Percentiles rank a stretch among this genome's conserved stretches.
These are phyloP conservation scores for Kodamaea fukazawae DNA, from an alignment of 805 yeast species.

Conservation along the genomic window DNA sequence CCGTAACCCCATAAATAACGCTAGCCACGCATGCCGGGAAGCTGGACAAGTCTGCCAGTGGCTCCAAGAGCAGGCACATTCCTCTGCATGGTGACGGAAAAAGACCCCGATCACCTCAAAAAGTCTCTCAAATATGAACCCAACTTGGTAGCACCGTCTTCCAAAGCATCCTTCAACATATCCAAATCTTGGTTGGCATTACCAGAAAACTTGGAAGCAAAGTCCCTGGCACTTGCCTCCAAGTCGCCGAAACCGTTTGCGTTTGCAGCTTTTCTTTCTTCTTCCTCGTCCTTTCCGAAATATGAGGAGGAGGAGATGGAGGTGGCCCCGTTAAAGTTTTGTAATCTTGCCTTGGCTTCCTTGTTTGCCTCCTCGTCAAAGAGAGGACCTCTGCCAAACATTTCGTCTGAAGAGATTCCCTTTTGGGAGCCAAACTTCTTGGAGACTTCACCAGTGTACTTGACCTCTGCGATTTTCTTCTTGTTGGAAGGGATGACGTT, in stretches of 20 bases:
- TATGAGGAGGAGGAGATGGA: conserved; percentile 90
- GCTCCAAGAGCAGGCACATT: too few species aligned
- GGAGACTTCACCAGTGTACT: conserved; percentile 72
- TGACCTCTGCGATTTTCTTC: conserved; percentile 50
- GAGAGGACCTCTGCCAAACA: conserved; percentile 79
- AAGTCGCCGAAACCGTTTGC: conserved; percentile 43
- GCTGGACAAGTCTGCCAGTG: too few species aligned
- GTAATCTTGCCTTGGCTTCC: conserved; percentile 81
- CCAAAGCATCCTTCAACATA: conserved; percentile 85
- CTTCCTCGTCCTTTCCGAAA: conserved; percentile 78
- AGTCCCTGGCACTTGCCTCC: conserved; percentile 57
- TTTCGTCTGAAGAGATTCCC: conserved; percentile 94
- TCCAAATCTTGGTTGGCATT: conserved; percentile 88
- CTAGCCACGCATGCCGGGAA: too few species aligned
- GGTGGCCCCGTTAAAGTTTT: conserved; percentile 79
- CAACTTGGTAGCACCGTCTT: conserved; percentile 88
- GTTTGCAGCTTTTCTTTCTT: conserved; percentile 15
- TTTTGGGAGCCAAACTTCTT: conserved; percentile 83
- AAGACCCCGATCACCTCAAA: conserved; percentile 40
- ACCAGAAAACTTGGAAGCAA: conserved; percentile 66
- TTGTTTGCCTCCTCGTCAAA: conserved; percentile 73
- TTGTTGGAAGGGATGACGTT: conserved; percentile 46
- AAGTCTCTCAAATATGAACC: conserved; percentile 86
- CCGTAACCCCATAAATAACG: too few species aligned
- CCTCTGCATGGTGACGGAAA: too few species aligned